Evolutionary conservation across 768 basidiomycete species (phyloP).

Genomic region (Chalciporus chontae): DNA sequence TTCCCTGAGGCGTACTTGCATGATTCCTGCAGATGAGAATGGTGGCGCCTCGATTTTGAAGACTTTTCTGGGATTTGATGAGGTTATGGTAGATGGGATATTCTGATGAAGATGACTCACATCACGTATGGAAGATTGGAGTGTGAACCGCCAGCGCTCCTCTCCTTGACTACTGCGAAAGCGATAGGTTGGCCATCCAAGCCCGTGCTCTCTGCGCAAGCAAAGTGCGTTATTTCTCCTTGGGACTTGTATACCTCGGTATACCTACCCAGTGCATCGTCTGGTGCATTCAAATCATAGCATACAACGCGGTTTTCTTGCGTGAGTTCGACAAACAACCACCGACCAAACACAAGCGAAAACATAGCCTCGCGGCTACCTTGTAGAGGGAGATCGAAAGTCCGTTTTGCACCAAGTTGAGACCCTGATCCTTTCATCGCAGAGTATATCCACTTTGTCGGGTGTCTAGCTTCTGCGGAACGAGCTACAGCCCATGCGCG

Average conservation of each 20-base stretch:
- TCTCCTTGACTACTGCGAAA: slow-evolving; percentile 1
- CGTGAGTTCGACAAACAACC: not conserved
- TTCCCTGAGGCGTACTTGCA: not conserved
- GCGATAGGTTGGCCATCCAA: not conserved
- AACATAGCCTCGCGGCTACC: not conserved
- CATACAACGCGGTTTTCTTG: not conserved
- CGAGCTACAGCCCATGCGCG: not conserved
- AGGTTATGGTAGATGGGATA: not conserved
- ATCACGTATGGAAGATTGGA: not conserved
- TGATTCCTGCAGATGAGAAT: not conserved
- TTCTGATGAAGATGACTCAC: not conserved
- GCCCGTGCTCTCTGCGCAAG: not conserved
- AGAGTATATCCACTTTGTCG: not conserved
- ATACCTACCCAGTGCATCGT: not conserved
- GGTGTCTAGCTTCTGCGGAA: not conserved
- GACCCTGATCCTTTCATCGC: not conserved
- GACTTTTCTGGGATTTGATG: not conserved
- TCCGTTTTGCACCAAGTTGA: not conserved
- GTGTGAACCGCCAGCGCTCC: not conserved
- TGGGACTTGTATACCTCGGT: not conserved
- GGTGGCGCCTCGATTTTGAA: not conserved
- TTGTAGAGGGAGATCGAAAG: not conserved
- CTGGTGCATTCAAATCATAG: not conserved
- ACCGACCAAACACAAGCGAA: not conserved
- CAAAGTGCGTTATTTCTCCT: not conserved